Percentiles rank a stretch among this genome's conserved stretches.
Evolutionary conservation across 305 asterid species (phyloP).

Genomic region (Fraxinus greggii): DNA sequence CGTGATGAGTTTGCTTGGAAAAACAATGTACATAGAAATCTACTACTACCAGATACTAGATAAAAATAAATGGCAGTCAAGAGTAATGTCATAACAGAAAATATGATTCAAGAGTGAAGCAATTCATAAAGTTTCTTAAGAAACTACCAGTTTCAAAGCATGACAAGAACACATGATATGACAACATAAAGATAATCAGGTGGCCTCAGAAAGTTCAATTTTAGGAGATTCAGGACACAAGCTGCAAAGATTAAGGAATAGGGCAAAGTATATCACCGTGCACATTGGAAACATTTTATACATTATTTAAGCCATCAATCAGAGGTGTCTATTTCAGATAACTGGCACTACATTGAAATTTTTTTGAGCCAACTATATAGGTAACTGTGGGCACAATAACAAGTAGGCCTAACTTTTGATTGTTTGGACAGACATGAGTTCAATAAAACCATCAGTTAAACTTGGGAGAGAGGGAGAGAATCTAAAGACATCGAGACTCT

Average conservation of each 20-base stretch:
- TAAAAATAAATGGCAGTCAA: neutral
- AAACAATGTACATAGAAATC: neutral
- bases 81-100: constrained; percentile 7
- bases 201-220: neutral
- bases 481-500: neutral
- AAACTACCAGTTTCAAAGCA: neutral
- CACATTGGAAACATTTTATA: neutral
- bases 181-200: neutral
- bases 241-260: neutral
- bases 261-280: neutral
- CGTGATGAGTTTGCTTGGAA: constrained; percentile 7
- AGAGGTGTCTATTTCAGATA: neutral
- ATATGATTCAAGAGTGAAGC: constrained; percentile 13
- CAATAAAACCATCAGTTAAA: constrained; percentile 3
- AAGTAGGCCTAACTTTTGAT: neutral
- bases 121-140: neutral
- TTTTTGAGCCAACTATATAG: neutral
- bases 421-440: neutral
- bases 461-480: neutral
- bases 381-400: neutral
- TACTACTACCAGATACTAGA: constrained; percentile 6
- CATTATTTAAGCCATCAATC: neutral
- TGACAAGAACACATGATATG: neutral
- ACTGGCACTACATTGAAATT: neutral
- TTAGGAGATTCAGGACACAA: neutral